Evolutionary conservation across 2,329 filamentous ascomycete species (phyloP), one percentile per base, ranked within the genome.

Genomic region (Ramichloridium luteum): DNA sequence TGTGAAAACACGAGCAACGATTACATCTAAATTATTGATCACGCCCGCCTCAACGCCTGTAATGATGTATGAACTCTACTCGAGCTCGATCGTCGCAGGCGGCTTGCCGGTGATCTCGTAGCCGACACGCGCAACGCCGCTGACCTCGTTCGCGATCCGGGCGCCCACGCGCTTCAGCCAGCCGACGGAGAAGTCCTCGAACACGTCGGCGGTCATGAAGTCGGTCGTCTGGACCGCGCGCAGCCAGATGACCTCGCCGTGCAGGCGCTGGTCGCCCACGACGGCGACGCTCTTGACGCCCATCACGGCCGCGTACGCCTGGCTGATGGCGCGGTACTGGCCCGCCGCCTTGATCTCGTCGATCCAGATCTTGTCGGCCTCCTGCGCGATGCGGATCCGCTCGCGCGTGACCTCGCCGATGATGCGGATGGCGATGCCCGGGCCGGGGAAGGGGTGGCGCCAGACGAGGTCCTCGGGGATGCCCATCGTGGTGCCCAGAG

Each of bases 361-460:
- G 45, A 86, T 84, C 60, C 81, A 86, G 50, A 88, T 86, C 49
- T 73, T 52, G 48, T 86, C 82, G 2, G 80, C 81, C 52, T 80
- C 65, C n/a, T 81, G 64, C 2, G 74, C 82, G 41, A 93, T 90
- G 34, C 74, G 72, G 11, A 93, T 78, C 25, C 79, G 72, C 52
- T 86, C 80, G 2, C 67, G 68, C 1, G 82, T 93, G 10, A 93
- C 77, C 46, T 92, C 85, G 20, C 86, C 86, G 1, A 93, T 64
- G 38, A 93, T 78, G 32, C 82, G 70, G 44, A 90, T 80, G 10
- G 72, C 83, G 38, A 92, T 74, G 31, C 77, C 74, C 9, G 77
- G 78, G 25, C 80, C 80, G 0, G 78, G 78, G 67, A 84, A 85
- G 14, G 80, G 79, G 50, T 85, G 80, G 17, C 81, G 65, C 72